Conservation (phyloP, 1,284 basidiomycete species). For the Ceratobasidium sp. region DNA sequence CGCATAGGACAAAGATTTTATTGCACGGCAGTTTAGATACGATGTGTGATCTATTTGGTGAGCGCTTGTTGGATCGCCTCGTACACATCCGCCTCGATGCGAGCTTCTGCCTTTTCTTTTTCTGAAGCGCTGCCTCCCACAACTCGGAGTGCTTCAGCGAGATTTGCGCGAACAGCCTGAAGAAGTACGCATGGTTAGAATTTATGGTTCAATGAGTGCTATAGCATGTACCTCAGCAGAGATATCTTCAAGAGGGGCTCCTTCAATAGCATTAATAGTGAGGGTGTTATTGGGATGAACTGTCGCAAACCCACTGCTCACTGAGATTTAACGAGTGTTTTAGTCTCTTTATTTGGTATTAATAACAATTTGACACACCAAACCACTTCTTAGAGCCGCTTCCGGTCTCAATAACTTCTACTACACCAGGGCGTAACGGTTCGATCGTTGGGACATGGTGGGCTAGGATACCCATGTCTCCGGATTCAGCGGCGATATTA, state of each 20-base stretch:
- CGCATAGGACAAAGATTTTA: conserved; percentile 31
- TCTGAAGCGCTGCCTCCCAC: conserved; percentile 87
- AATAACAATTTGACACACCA: conserved; percentile 69
- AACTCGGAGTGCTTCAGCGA: conserved; percentile 90
- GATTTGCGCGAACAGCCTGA: conserved; percentile 89
- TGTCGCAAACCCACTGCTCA: conserved; percentile 96
- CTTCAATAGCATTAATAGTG: conserved; percentile 98
- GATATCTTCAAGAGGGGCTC: conserved; percentile 92
- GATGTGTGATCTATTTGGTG: conserved; percentile 42
- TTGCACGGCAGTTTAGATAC: conserved; percentile 13
- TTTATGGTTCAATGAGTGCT: neutral
- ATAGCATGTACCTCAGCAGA: conserved; percentile 77
- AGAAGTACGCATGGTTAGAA: conserved; percentile 31
- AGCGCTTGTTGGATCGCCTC: conserved; percentile 93
- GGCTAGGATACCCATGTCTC: conserved; percentile 98
- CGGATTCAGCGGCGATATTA: conserved; percentile 91
- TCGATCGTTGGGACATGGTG: conserved; percentile 97
- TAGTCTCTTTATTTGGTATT: neutral
- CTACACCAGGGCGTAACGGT: conserved; percentile 89
- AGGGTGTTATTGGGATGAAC: conserved; percentile 98
- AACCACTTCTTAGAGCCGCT: conserved; percentile 93
- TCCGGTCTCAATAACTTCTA: conserved; percentile 89
- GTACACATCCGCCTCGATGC: conserved; percentile 96
- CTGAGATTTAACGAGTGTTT: conserved; percentile 61
- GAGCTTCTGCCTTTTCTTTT: conserved; percentile 93